Percentiles rank a stretch among this genome's conserved stretches.
phyloP scores from a whole-genome alignment of 495 filamentous ascomycete genomes.

The Aspergillus sclerotioniger region DNA sequence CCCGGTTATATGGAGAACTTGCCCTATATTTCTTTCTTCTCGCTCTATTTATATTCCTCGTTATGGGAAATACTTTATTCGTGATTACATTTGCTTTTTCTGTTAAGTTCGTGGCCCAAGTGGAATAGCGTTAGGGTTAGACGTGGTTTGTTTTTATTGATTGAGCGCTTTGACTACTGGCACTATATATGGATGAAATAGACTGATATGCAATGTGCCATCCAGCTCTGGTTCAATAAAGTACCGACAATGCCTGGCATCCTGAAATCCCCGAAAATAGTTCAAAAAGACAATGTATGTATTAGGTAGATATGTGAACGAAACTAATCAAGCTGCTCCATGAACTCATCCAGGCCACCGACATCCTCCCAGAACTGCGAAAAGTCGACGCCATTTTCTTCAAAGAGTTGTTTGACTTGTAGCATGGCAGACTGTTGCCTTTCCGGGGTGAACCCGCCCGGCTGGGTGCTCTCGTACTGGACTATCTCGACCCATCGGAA shows the following conservation, averaged over 20 bases:
- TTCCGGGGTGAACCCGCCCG: conserved; percentile 70
- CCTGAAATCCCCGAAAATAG: background rate
- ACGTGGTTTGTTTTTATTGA: background rate
- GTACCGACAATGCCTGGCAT: background rate
- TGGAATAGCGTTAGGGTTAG: background rate
- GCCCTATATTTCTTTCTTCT: conserved; percentile 6
- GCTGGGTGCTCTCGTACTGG: conserved; percentile 72
- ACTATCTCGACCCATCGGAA: conserved; percentile 83
- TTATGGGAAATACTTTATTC: background rate
- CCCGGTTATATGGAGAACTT: conserved; percentile 27
- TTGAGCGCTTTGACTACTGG: background rate
- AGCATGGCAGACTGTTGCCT: conserved; percentile 62
- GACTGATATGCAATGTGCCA: conserved; percentile 10
- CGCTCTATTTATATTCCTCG: background rate
- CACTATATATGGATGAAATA: background rate
- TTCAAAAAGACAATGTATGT: background rate
- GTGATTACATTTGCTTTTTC: background rate
- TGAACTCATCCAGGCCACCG: conserved; percentile 63
- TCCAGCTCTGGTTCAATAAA: background rate
- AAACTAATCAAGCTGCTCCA: conserved; percentile 31
- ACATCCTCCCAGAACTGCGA: conserved; percentile 69
- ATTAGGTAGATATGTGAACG: background rate
- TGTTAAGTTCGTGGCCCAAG: background rate
- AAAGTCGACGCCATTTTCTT: conserved; percentile 69
- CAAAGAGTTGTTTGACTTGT: conserved; percentile 68